Evolutionary conservation across 2,329 filamentous ascomycete genomes (phyloP), one percentile per base, ranked within the genome.

Genomic region (Fusarium euwallaceae): DNA sequence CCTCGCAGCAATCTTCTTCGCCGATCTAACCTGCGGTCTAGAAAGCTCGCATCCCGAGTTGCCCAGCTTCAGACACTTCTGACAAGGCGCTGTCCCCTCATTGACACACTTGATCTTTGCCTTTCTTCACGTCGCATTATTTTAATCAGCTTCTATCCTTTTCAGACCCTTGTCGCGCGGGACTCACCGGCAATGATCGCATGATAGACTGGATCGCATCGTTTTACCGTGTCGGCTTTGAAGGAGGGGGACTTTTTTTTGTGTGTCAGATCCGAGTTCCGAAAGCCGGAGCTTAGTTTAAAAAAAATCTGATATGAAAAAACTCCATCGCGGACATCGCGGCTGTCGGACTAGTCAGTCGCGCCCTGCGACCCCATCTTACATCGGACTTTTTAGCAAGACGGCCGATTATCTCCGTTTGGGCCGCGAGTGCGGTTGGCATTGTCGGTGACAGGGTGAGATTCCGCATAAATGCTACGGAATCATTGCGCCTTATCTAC

Each of bases 101-200:
- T 83, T 80, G 14, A 81, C 73, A 61, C 82, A 83, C 55, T 83
- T 83, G 16, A 83, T 74, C 56, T 83, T 83, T 48, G 81, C 82
- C 59, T 75, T 78, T 24, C 82, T 22, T 22, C 22, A 22, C 3
- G 22, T 22, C 22, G 22, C 3, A 3, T 4, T 4, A 22, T 22
- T 22, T 3, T 22, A 22, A 22, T 22, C 22, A 22, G 22, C 22
- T 22, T 22, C 22, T 22, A 6, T 32, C 17, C 3, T 29, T 4
- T 20, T 16, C 4, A 3, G 51, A 8, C 27, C 56, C 56, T 41
- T 59, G 34, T 20, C 16, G 22, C 16, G 22, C 45, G 34, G 34
- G 9, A 72, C 78, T 71, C 70, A 82, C 82, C 82, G 74, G 62
- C 82, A 83, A 37, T 73, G 71, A 37, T 82, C 81, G 70, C 81